phyloP scores from a whole-genome alignment of 2,329 filamentous ascomycete species.

The Fusarium sp. region DNA sequence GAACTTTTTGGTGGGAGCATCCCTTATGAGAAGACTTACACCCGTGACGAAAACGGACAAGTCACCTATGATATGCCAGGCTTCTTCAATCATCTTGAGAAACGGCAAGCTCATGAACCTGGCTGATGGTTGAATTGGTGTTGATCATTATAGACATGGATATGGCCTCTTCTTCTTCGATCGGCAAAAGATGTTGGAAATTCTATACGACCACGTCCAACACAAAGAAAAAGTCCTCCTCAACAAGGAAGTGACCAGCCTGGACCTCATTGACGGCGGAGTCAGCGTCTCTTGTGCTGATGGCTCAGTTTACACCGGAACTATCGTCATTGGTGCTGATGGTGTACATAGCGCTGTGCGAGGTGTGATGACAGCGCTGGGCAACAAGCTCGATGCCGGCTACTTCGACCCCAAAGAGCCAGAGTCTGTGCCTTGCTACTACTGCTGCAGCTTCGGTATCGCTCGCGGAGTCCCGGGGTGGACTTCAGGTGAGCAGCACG shows the following conservation, averaged over 20 bases:
- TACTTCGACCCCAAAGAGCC: background rate
- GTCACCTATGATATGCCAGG: no score
- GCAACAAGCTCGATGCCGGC: background rate
- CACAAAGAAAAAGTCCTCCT: constrained; percentile 43
- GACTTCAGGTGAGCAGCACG: no score
- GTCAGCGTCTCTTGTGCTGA: constrained; percentile 48
- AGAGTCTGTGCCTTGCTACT: background rate
- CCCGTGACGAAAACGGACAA: background rate
- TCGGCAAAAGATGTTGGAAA: constrained; percentile 49
- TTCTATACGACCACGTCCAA: constrained; percentile 49
- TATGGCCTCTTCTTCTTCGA: constrained; percentile 52
- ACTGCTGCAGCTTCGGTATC: background rate
- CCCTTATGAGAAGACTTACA: background rate
- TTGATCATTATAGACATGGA: constrained; percentile 32
- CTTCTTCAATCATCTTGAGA: background rate
- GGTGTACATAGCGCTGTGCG: constrained; percentile 51
- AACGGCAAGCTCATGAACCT: background rate
- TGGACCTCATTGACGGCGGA: constrained; percentile 15
- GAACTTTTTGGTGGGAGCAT: background rate
- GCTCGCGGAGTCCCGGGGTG: no score
- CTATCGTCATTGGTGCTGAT: constrained; percentile 54
- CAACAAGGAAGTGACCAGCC: constrained; percentile 24
- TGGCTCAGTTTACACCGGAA: constrained; percentile 46
- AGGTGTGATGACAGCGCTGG: background rate
- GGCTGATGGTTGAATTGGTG: no score